phyloP scores from a whole-genome alignment of 208 protist genomes.

The Leishmania braziliensis region DNA sequence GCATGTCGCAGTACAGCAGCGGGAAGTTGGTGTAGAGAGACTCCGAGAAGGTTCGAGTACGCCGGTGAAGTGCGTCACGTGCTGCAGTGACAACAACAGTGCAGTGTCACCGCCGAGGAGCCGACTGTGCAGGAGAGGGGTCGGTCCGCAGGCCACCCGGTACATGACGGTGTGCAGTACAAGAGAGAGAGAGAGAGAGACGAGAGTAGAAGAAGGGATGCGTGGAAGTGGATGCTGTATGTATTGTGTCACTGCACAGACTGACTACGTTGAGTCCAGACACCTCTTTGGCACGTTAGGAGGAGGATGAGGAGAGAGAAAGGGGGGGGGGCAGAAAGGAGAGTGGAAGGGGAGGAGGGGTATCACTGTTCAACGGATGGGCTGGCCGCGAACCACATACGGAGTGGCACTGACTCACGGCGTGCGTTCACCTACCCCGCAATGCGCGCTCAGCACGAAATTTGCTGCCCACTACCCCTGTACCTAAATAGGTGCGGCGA shows the following conservation, averaged over 20 bases:
- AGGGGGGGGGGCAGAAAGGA: too few relatives aligned
- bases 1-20: background rate
- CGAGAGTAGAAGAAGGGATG: background rate
- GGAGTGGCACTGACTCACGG: background rate
- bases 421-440: background rate
- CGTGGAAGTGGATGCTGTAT: background rate
- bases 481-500: background rate
- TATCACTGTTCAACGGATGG: background rate
- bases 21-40: background rate
- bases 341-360: background rate
- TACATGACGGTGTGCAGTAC: background rate
- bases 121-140: background rate
- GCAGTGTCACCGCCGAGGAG: background rate
- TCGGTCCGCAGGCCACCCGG: background rate
- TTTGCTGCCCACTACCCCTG: background rate
- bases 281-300: background rate
- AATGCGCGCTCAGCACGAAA: background rate
- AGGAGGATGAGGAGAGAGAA: background rate
- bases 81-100: background rate
- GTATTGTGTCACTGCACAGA: background rate
- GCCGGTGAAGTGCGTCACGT: background rate
- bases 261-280: background rate
- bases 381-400: background rate
- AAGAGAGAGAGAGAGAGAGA: background rate
- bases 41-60: background rate